phyloP scores from a whole-genome alignment of 2,329 filamentous ascomycete genomes.

The Hortaea werneckii region DNA sequence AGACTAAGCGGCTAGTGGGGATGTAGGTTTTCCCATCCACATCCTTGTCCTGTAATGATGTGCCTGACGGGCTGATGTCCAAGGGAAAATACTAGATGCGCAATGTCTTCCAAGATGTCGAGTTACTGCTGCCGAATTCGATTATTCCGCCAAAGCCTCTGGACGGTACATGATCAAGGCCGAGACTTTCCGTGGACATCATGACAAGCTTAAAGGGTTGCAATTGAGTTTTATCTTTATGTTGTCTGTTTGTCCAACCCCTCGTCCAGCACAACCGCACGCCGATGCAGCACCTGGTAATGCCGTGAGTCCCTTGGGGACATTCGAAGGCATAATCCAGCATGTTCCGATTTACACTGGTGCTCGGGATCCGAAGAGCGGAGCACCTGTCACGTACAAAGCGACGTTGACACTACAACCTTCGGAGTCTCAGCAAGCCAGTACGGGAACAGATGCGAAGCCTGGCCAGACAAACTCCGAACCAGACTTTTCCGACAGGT shows the following conservation, averaged over 20 bases:
- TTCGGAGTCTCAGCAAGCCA: not conserved
- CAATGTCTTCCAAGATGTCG: not conserved
- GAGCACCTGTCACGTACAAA: not conserved
- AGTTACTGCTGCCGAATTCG: not conserved
- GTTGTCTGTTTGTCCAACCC: conserved; percentile 3
- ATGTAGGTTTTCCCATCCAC: not conserved
- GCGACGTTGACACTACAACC: conserved; percentile 4
- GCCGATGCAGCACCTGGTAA: not conserved
- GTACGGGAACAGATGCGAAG: not conserved
- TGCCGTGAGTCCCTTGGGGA: not conserved
- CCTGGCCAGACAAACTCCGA: not conserved
- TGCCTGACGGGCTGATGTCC: not conserved
- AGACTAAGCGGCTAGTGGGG: conserved; percentile 2
- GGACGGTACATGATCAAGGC: conserved; percentile 2
- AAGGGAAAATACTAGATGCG: not conserved
- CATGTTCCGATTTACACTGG: conserved; percentile 1
- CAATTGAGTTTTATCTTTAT: conserved; percentile 5
- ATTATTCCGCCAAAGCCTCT: not conserved
- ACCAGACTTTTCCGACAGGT: conserved; percentile 1
- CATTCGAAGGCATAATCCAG: conserved; percentile 1
- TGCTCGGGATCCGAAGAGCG: not conserved
- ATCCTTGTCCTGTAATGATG: not conserved
- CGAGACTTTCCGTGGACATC: not conserved
- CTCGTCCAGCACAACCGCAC: not conserved
- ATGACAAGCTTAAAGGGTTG: conserved; percentile 3